Evolutionary conservation across 257 asterid genomes (phyloP), one percentile per base, ranked within the genome.

Genomic region (Catharanthus roseus): DNA sequence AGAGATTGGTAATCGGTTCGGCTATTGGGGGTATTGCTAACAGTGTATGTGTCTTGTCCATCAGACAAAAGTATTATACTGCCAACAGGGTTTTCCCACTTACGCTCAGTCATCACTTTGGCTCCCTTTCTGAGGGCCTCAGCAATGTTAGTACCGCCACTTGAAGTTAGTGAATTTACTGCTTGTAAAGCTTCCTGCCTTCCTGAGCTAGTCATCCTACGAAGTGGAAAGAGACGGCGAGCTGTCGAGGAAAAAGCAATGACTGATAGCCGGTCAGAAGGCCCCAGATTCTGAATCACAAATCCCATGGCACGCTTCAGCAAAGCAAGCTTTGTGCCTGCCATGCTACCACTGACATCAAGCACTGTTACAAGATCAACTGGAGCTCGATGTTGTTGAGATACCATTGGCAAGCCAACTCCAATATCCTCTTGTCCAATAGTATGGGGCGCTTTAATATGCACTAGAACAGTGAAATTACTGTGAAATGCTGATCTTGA

Each of bases 341-440:
- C 88, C 99, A 93, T 93, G 84, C 99, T 93, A 34, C 99, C 99
- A 78, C 99, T 93, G 57, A 91, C 90, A 82, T 93, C 99, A 77
- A 93, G 91, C 42, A 93, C 88, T 0, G 99, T 85, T 57, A 91
- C 91, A 6, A 93, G 92, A 80, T 93, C 99, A 54, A 93, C 83
- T 0, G 95, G 92, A 54, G 92, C 92, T 31, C 96, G 95, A 67
- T 90, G 74, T 67, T 74, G 78, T 68, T 80, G 85, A 69, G 77
- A 69, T 5, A 33, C 51, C 50, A n/a, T 57, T 21, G 76, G 67
- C 65, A 71, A 73, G 54, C 70, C 82, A 58, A 80, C 75, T 50
- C 68, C 81, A 15, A 21, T n/a, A 64, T 81, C 81, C 15, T 55
- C 39, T 61, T 67, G 74, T 45, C 62, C 66, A 23, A 74, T 49